Evolutionary conservation across 768 basidiomycete species (phyloP).

Genomic region (Suillus spraguei): DNA sequence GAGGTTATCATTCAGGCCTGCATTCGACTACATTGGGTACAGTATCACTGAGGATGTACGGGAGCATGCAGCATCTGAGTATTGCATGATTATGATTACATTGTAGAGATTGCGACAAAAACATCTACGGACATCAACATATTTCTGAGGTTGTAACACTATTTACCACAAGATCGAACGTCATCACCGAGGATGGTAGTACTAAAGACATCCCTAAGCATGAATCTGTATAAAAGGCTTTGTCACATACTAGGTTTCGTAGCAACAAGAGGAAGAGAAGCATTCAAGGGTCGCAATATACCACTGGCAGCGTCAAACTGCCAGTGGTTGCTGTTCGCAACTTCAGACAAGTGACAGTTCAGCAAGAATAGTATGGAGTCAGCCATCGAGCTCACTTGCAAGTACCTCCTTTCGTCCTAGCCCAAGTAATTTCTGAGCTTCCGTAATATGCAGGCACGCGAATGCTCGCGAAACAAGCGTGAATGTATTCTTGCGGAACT

Average conservation of each 20-base stretch:
- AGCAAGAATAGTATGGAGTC: neutral
- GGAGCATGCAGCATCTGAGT: neutral
- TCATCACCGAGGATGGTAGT: slow-evolving; percentile 47
- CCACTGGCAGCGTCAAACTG: slow-evolving; percentile 48
- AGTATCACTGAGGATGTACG: neutral
- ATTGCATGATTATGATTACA: neutral
- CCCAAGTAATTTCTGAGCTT: slow-evolving; percentile 62
- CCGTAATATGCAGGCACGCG: slow-evolving; percentile 54
- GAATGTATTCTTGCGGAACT: slow-evolving; percentile 61
- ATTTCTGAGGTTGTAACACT: slow-evolving; percentile 55
- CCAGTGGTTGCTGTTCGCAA: slow-evolving; percentile 50
- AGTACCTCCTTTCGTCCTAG: slow-evolving; percentile 37
- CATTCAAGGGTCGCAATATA: slow-evolving; percentile 43
- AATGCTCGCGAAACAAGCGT: slow-evolving; percentile 64
- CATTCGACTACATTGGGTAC: neutral
- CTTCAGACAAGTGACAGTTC: slow-evolving; percentile 28
- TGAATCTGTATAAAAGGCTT: slow-evolving; percentile 13
- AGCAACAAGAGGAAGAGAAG: neutral
- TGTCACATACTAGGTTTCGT: slow-evolving; percentile 9
- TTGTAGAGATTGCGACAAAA: neutral
- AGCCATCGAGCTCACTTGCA: slow-evolving; percentile 25
- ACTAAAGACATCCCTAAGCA: slow-evolving; percentile 4
- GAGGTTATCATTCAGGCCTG: neutral
- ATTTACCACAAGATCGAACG: slow-evolving; percentile 53
- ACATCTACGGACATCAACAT: slow-evolving; percentile 11